These are phyloP conservation scores for Triglochin maritima DNA, from an alignment of 106 monocot species.

Conservation along the genomic window DNA sequence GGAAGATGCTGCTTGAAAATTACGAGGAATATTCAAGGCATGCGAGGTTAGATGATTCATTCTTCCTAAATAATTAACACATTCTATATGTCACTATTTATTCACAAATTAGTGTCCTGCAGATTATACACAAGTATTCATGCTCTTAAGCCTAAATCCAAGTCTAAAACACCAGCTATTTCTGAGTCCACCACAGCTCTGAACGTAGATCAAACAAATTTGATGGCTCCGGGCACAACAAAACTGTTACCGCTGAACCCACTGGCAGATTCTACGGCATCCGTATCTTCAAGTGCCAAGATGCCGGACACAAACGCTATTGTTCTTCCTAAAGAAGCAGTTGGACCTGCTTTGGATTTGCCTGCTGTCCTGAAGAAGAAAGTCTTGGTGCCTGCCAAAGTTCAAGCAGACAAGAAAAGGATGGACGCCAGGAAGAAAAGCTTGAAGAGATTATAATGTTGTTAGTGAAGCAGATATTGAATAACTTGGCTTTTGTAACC, in stretches of 20 bases:
- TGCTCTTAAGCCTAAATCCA: slow-evolving; percentile 59
- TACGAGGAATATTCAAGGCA: slow-evolving; percentile 79
- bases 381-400: slow-evolving; percentile 22
- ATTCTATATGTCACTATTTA: neutral
- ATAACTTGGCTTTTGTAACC: no score
- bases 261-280: slow-evolving; percentile 15
- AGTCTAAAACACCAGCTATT: slow-evolving; percentile 53
- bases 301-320: slow-evolving; percentile 34
- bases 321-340: neutral
- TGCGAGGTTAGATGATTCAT: slow-evolving; percentile 45
- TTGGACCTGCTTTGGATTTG: slow-evolving; percentile 3
- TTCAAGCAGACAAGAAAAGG: slow-evolving; percentile 67
- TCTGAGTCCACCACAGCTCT: slow-evolving; percentile 67
- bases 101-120: neutral
- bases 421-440: slow-evolving; percentile 93
- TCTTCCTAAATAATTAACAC: neutral
- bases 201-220: slow-evolving; percentile 48
- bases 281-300: slow-evolving; percentile 16
- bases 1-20: slow-evolving; percentile 85
- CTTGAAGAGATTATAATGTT: slow-evolving; percentile 64
- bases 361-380: slow-evolving; percentile 23
- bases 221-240: neutral
- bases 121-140: slow-evolving; percentile 65
- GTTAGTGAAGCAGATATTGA: no score
- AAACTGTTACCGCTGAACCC: slow-evolving; percentile 7